Base-by-base conservation (phyloP, 2,329 filamentous ascomycete genomes). In the Microdochium nivale region DNA sequence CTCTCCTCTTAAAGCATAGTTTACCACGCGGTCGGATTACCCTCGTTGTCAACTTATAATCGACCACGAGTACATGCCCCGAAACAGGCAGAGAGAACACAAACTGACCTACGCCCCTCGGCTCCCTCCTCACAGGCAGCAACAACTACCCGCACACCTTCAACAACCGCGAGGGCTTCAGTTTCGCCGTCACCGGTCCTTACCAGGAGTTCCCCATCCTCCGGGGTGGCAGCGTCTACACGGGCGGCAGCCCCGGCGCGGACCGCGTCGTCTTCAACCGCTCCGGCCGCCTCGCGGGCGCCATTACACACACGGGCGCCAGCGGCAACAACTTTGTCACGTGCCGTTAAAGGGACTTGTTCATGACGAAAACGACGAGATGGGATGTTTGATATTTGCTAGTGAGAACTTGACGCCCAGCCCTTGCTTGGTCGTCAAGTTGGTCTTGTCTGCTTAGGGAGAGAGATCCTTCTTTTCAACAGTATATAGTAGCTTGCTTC, bases 261-360 rank as follows among this genome's bases (percentile, higher is more conserved):
- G 56, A 57, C 47, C 54, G 56, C 24, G 54, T 57, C 40, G 49
- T 57, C 47, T 57, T 57, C 35, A 37, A 52, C 32, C 21, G 3
- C n/a, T 27, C 47, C 19, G 56, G 56, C 23, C 53, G 75, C 52
- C 74, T 79, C 46, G 84, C 82, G 14, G 84, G 83, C 35, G 70
- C 78, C 25, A 86, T 88, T 55, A 88, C 86, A 0, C 86, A 88
- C 61, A 86, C 81, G 23, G 85, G 85, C 25, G 84, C 85, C 19
- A 80, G 75, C 49, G 82, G 82, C 8, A 83, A 87, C 64, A 72
- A 78, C 67, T 88, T 88, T 67, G 81, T 88, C 52, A 77, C 72
- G n/a, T 88, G 84, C 66, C 61, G 10, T 5, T 44, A 44, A 55
- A 5, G n/a, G n/a, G n/a, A n/a, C n/a, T n/a, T n/a, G n/a, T n/a